Evolutionary conservation across 768 basidiomycete species (phyloP), one percentile per base, ranked within the genome.

Genomic region (Tylopilus vinaceipallidus): DNA sequence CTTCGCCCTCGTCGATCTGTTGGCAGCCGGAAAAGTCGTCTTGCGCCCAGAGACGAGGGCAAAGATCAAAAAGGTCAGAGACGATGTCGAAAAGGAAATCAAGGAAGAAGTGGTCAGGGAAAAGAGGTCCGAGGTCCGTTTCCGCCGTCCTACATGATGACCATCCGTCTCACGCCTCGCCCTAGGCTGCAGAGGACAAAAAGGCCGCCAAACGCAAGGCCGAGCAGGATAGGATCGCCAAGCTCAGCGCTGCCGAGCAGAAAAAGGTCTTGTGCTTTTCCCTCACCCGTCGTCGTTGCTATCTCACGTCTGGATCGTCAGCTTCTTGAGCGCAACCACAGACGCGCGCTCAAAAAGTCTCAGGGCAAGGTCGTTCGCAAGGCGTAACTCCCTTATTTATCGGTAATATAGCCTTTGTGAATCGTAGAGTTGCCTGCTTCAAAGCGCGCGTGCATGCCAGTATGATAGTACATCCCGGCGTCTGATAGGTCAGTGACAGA

Each of bases 41-140:
- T 71, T 93, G 41, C 83, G 91, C 22, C 88, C 92, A 13, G 93
- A 95, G 73, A 93, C 91, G 41, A 82, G 79, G 62, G 64, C 65
- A 36, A 95, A 95, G 73, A 76, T 95, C 44, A 80, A 75, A 64
- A 89, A 81, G 68, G 75, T 73, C 20, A 77, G 93, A 42, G 84
- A 92, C 43, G 85, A 86, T 16, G 69, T 91, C 26, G 82, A 84
- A 45, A 83, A 79, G 58, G 72, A 76, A 17, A 74, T 97, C 50
- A 83, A 76, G 64, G 81, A 83, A 49, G 88, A 91, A 43, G 71
- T 77, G 6, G 75, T 73, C 61, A 82, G 68, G 64, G 88, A 87
- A 57, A 80, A 82, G 69, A 88, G 73, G 84, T 80, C 24, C 11
- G 71, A 64, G 26, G 17, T 19, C 42, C 44, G 26, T 20, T 35